Conservation (phyloP, 495 filamentous ascomycete genomes). For the Tetracladium setigerum region DNA sequence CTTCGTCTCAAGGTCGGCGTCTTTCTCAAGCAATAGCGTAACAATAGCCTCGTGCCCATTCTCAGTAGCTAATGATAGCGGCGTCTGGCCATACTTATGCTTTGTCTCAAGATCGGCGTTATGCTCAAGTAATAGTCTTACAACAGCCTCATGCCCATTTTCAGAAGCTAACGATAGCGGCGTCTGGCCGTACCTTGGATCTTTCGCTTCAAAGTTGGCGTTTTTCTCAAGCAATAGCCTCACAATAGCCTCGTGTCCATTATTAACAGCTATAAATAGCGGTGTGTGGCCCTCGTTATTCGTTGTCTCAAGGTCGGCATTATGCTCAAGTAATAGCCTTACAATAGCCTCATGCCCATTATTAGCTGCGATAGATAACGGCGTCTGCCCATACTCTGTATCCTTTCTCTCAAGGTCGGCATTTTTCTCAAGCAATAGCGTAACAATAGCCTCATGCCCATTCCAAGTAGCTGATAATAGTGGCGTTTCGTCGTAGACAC, state of each 20-base stretch:
- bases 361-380: neutral
- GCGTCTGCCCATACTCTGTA: constrained; percentile 2
- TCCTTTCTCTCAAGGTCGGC: constrained; percentile 10
- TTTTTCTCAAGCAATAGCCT: constrained; percentile 18
- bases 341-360: neutral
- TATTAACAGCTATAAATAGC: constrained; percentile 25
- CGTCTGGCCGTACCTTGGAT: too few species aligned
- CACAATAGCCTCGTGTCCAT: constrained; percentile 23
- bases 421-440: neutral
- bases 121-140: constrained; percentile 19
- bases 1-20: neutral
- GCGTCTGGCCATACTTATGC: constrained; percentile 15
- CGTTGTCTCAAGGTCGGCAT: constrained; percentile 6
- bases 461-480: neutral
- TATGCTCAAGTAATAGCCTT: neutral
- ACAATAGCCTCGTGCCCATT: constrained; percentile 24
- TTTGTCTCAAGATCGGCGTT: constrained; percentile 17
- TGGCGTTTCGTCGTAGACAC: neutral
- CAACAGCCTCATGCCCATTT: constrained; percentile 24
- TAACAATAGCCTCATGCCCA: neutral
- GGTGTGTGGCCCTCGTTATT: constrained; percentile 23
- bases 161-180: constrained; percentile 27
- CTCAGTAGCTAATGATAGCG: too few species aligned
- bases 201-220: constrained; percentile 23
- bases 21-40: constrained; percentile 19